phyloP scores from a whole-genome alignment of 2,329 filamentous ascomycete species.

The Ascochyta clinopodiicola region DNA sequence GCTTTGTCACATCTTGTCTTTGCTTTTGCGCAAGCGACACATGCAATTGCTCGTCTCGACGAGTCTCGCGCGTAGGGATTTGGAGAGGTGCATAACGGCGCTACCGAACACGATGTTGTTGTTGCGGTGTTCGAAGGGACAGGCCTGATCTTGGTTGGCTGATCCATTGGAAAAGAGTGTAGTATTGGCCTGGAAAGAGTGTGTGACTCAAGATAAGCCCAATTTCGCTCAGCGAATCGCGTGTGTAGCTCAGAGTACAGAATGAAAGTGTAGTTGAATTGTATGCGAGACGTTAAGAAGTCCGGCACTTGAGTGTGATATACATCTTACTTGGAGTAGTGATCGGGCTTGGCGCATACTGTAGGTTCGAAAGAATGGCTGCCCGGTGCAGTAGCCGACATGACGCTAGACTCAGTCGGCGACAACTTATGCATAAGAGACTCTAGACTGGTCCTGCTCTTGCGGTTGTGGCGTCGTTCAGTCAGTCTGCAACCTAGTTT shows the following conservation, averaged over 20 bases:
- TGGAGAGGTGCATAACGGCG: background rate
- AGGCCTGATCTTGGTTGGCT: constrained; percentile 18
- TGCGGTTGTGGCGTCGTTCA: constrained; percentile 14
- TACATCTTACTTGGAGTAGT: constrained; percentile 25
- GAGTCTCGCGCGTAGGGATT: constrained; percentile 43
- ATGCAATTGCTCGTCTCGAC: constrained; percentile 47
- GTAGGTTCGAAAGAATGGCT: constrained; percentile 28
- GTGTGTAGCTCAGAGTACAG: background rate
- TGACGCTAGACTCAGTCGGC: constrained; percentile 26
- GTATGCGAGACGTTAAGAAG: constrained; percentile 14
- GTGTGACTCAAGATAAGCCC: background rate
- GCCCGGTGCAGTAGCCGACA: constrained; percentile 36
- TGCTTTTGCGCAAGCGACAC: constrained; percentile 48
- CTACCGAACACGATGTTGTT: constrained; percentile 12
- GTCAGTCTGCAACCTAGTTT: constrained; percentile 20
- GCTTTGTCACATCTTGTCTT: constrained; percentile 49
- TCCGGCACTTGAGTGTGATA: constrained; percentile 35
- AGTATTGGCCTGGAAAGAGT: background rate
- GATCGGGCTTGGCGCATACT: constrained; percentile 29
- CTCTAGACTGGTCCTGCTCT: constrained; percentile 25
- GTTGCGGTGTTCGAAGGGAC: constrained; percentile 21
- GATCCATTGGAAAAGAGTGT: constrained; percentile 27
- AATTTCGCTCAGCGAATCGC: background rate
- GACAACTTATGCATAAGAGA: constrained; percentile 19
- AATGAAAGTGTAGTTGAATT: constrained; percentile 8